These are phyloP conservation scores for Cucurbita moschata DNA, from an alignment of 306 rosid genomes.

Conservation along the genomic window DNA sequence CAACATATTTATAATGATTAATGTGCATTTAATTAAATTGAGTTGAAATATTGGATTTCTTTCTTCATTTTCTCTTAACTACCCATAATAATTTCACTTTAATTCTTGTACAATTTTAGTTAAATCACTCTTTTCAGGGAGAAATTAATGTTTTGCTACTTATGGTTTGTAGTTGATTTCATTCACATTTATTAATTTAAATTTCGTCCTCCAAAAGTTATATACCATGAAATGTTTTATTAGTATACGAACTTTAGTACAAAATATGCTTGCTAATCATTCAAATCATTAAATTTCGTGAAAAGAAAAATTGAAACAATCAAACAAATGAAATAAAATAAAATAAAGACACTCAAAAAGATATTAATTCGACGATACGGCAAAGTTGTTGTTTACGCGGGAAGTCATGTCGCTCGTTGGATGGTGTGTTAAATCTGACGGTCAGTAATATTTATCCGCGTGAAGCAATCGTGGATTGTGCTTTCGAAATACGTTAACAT, in stretches of 20 bases:
- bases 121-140: neutral
- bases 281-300: no score
- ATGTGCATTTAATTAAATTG: neutral
- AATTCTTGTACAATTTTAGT: neutral
- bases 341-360: no score
- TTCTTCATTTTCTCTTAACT: neutral
- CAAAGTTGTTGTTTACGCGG: neutral
- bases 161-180: neutral
- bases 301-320: no score
- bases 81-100: neutral
- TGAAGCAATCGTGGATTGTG: neutral
- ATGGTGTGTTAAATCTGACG: neutral
- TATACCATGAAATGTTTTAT: no score
- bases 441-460: neutral
- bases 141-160: neutral
- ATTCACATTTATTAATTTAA: neutral
- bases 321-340: no score
- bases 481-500: neutral
- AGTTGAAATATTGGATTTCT: neutral
- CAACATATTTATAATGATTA: neutral
- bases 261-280: no score
- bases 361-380: neutral
- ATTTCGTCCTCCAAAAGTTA: no score
- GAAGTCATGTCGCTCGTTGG: neutral
- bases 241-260: no score